Evolutionary conservation across 805 yeast species (phyloP), one percentile per base, ranked within the genome.

Genomic region (Saturnispora gosingensis): DNA sequence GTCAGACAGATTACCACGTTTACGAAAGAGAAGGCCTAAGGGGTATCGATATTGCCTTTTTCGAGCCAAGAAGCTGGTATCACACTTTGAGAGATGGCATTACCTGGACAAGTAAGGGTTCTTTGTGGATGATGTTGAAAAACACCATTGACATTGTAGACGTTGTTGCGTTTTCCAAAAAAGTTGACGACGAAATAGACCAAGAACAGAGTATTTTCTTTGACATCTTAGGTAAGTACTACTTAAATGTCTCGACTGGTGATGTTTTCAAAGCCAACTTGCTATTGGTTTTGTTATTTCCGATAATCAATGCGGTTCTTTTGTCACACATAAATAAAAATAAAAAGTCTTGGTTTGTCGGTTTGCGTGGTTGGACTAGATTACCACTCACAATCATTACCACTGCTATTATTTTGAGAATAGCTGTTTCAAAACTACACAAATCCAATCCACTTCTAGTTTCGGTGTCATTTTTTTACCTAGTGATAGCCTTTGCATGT

Each of bases 1-100:
- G 95, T 57, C 91, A 88, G 66, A 90, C 97, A 1, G 97, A 90
- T 63, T 90, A 84, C 66, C 77, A 80, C 55, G 80, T 88, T 3
- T 90, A 88, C 63, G 65, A 69, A 43, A 74, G 76, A 50, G 67
- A 76, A 47, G 95, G 93, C 0, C 63, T 88, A 48, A 74, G 95
- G 56, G 97, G 97, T 10, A 74, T 89, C 61, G 97, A 90, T 67
- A 78, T 90, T 59, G 96, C 97, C 1, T 90, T 90, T 65, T 88
- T 78, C 64, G 83, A 81, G 60, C 96, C 96, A 24, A 76, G 97
- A 60, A 79, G 85, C 48, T 67, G 86, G 42, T 90, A 90, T 59
- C 97, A 90, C 62, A 90, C 97, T 1, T 67, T 71, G 15, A 72
- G 79, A 45, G 97, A 90, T 65, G 77, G 78, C 46, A 83, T 86